Evolutionary conservation across 352 stramenopile species (phyloP), one percentile per base, ranked within the genome.

Genomic region (Pythium rhizo-oryzae): DNA sequence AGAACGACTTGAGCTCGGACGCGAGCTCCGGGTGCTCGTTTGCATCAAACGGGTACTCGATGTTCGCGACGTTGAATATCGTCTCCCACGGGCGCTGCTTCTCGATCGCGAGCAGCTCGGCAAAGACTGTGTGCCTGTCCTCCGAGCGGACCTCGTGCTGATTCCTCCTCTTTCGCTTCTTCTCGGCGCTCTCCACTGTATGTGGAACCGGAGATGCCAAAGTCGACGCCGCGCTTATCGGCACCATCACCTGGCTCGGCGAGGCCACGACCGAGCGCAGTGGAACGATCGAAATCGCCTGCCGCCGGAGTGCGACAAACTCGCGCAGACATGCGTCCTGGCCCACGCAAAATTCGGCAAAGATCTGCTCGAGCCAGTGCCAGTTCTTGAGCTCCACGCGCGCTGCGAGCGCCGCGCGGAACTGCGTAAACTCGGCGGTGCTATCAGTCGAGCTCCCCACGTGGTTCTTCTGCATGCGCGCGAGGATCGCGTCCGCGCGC

Each of bases 31-130:
- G 28, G 47, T 66, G 16, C 16, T n/a, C 16, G 4, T 16, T 13
- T 0, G 12, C 25, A 15, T 71, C 65, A n/a, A 71, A 71, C 2
- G 57, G 65, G 25, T 67, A 71, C 57, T 54, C 19, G 39, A 71
- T 64, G 16, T 41, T 54, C 3, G 49, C 35, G 8, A 62, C 23
- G 24, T 71, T 50, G 25, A 62, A 71, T 11, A 71, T 9, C 9
- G 11, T 23, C 15, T 57, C 47, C 65, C 65, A 71, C 58, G 65
- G 65, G 13, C 39, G 12, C n/a, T 56, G 23, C 24, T n/a, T 9
- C 28, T 58, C 62, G 13, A 69, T 59, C 23, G 35, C 25, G 7
- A 49, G 59, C 15, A 59, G 25, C 50, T 25, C 54, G 1, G 18
- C 4, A 15, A 54, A 46, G 2, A 59, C 49, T 2, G 18, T 16